phyloP scores from a whole-genome alignment of 108 stramenopile species.

The Skeletonema costatum region DNA sequence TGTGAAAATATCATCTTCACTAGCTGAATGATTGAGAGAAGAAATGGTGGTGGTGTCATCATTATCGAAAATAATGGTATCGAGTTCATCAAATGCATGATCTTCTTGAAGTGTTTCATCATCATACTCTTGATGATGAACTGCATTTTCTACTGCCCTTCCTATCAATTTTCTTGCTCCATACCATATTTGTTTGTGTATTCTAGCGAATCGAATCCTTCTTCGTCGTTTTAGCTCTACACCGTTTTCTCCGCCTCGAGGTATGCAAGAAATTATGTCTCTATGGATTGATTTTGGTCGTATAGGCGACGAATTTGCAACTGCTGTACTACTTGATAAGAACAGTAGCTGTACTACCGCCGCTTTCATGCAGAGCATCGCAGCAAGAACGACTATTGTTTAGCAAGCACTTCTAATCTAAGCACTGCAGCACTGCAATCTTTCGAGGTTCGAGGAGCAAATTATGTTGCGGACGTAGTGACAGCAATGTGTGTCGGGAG shows the following conservation, averaged over 20 bases:
- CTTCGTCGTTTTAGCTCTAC: not conserved
- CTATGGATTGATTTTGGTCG: not conserved
- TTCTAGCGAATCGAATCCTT: not conserved
- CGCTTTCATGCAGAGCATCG: too few relatives aligned
- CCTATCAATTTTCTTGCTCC: conserved; percentile 1
- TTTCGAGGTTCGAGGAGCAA: too few relatives aligned
- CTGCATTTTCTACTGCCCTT: not conserved
- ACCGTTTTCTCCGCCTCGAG: not conserved
- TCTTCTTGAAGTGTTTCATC: not conserved
- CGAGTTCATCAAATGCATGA: conserved; percentile 28
- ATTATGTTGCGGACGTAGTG: too few relatives aligned
- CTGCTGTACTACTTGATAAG: not conserved
- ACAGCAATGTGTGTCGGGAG: too few relatives aligned
- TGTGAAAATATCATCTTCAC: conserved; percentile 4
- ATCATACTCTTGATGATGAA: not conserved
- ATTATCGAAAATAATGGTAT: not conserved
- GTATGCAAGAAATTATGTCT: not conserved
- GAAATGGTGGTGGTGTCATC: not conserved
- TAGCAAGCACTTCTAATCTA: too few relatives aligned
- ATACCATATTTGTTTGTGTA: not conserved
- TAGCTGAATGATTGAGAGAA: not conserved
- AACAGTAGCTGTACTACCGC: not conserved
- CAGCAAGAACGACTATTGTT: too few relatives aligned
- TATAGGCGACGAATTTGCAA: not conserved
- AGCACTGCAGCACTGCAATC: too few relatives aligned